Evolutionary conservation across 129 eudicot species (phyloP).

Genomic region (Gnaphalium uliginosum): DNA sequence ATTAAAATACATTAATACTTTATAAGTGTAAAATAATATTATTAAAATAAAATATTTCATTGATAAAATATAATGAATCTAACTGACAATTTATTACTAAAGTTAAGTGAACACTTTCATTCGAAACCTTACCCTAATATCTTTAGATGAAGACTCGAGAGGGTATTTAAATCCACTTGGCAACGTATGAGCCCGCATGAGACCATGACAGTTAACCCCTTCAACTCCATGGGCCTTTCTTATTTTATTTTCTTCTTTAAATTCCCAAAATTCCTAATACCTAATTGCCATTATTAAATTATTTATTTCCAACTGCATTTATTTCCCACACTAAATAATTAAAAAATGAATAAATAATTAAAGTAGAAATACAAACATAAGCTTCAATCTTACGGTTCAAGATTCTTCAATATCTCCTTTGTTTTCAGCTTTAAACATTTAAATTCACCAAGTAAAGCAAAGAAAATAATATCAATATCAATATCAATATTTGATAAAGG

Average conservation of each 20-base stretch:
- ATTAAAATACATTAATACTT: too few species aligned
- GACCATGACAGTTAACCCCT: conserved; percentile 33
- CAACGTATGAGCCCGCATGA: conserved; percentile 28
- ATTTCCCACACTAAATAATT: conserved; percentile 25
- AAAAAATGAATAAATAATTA: too few species aligned
- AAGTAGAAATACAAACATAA: conserved; percentile 21
- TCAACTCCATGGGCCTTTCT: conserved; percentile 30
- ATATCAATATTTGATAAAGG: neutral
- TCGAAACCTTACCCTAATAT: too few species aligned
- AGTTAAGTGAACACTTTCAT: too few species aligned
- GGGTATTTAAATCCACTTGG: conserved; percentile 26
- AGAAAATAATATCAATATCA: neutral
- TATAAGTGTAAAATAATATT: too few species aligned
- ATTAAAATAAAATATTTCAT: too few species aligned
- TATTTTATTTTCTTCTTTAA: neutral
- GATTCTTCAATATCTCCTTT: conserved; percentile 41
- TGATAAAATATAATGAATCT: too few species aligned
- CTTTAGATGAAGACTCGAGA: too few species aligned
- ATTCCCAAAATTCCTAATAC: neutral
- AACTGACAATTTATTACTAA: too few species aligned
- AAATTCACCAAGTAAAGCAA: conserved; percentile 35
- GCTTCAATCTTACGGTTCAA: conserved; percentile 45
- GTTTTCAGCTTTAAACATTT: conserved; percentile 27
- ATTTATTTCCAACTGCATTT: conserved; percentile 34
- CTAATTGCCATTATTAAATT: conserved; percentile 17